A percentile compares a stretch with the other conserved stretches of the same genome.
phyloP scores from a whole-genome alignment of 176 grass and related monocot species.

The Eleusine coracana region DNA sequence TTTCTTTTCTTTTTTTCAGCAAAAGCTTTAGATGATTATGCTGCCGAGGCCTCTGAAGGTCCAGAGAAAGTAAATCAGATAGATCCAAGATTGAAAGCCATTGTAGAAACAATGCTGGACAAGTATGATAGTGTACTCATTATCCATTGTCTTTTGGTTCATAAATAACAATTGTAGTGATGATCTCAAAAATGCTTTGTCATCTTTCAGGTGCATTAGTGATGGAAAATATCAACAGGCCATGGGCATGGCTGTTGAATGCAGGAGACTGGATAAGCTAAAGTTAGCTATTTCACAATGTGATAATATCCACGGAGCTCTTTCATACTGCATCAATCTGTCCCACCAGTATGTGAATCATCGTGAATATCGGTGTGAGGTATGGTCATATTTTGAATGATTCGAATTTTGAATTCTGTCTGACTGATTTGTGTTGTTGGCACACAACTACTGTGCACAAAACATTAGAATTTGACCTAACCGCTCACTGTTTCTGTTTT shows the following conservation, averaged over 20 bases:
- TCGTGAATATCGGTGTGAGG: slow-evolving; percentile 82
- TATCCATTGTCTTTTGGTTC: slow-evolving; percentile 10
- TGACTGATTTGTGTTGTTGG: neutral
- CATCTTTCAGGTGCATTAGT: slow-evolving; percentile 64
- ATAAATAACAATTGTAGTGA: neutral
- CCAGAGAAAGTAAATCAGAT: slow-evolving; percentile 56
- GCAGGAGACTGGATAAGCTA: slow-evolving; percentile 84
- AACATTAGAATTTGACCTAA: neutral
- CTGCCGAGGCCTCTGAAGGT: slow-evolving; percentile 44
- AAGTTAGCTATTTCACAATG: slow-evolving; percentile 66
- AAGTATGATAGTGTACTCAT: slow-evolving; percentile 53
- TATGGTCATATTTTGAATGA: slow-evolving; percentile 33
- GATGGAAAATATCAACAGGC: slow-evolving; percentile 87
- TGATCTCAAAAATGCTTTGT: slow-evolving; percentile 7
- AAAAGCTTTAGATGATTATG: slow-evolving; percentile 90
- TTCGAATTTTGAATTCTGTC: slow-evolving; percentile 4
- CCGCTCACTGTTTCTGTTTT: slow-evolving; percentile 22
- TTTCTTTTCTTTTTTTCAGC: slow-evolving; percentile 55
- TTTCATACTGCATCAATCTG: slow-evolving; percentile 85
- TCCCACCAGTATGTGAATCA: slow-evolving; percentile 80
- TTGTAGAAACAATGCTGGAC: slow-evolving; percentile 80
- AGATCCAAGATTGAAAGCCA: slow-evolving; percentile 73
- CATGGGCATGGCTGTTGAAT: slow-evolving; percentile 90
- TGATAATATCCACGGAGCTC: slow-evolving; percentile 71
- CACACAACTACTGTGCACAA: neutral